These are phyloP conservation scores for Endocladia muricata DNA, from an alignment of 31 red algal species.

Conservation along the genomic window DNA sequence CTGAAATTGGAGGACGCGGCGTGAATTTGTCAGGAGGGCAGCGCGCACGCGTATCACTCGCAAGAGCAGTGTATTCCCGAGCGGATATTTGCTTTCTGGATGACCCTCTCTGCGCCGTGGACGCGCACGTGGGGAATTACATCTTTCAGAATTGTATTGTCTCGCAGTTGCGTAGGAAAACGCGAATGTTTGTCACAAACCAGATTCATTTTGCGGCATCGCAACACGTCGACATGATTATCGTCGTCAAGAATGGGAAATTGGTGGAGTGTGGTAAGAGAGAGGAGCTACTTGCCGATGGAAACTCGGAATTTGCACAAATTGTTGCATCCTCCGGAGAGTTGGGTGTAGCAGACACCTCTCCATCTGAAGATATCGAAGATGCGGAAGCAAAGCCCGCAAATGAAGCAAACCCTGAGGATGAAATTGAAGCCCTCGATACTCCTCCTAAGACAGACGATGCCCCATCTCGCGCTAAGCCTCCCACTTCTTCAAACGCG, in stretches of 20 bases:
- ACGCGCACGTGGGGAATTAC: conserved; percentile 78
- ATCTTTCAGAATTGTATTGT: conserved; percentile 83
- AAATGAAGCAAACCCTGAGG: background rate
- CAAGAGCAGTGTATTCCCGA: conserved; percentile 86
- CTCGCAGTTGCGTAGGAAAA: conserved; percentile 42
- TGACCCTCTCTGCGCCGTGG: conserved; percentile 81
- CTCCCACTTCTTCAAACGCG: no score
- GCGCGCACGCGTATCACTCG: conserved; percentile 71
- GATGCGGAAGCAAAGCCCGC: background rate
- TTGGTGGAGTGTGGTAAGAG: conserved; percentile 51
- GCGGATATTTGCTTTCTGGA: conserved; percentile 88
- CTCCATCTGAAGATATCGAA: background rate
- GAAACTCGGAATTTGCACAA: conserved; percentile 51
- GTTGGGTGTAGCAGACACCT: conserved; percentile 11
- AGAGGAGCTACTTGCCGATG: conserved; percentile 42
- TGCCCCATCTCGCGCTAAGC: background rate
- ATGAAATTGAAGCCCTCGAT: background rate
- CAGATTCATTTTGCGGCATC: conserved; percentile 81
- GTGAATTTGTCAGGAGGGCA: conserved; percentile 83
- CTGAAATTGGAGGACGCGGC: conserved; percentile 80
- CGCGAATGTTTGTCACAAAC: conserved; percentile 78
- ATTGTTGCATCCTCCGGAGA: conserved; percentile 57
- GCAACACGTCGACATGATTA: conserved; percentile 60
- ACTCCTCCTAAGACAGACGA: background rate
- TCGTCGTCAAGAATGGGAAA: conserved; percentile 67